Conservation (phyloP, 2,329 filamentous ascomycete species). For the Bipolaris zeicola region DNA sequence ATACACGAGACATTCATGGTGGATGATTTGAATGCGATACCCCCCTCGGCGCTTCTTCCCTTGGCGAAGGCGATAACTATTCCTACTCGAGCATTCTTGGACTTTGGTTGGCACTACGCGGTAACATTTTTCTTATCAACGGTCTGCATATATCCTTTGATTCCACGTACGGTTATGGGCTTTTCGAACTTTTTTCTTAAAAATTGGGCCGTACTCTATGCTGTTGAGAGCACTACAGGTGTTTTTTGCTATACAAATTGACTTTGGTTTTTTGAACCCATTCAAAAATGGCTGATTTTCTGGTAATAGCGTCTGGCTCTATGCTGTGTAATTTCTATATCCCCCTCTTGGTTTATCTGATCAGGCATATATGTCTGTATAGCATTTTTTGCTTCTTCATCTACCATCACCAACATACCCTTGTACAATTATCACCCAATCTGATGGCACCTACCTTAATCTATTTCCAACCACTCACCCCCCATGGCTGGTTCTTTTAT, state of each 20-base stretch:
- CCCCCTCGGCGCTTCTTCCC: slow-evolving; percentile 14
- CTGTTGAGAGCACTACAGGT: too few species aligned
- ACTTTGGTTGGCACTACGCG: background rate
- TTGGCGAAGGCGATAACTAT: slow-evolving; percentile 17
- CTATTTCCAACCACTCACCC: too few species aligned
- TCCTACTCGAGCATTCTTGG: slow-evolving; percentile 6
- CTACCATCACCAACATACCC: slow-evolving; percentile 7
- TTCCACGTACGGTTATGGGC: background rate
- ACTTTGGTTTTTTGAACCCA: too few species aligned
- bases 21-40: slow-evolving; percentile 27
- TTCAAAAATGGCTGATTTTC: too few species aligned
- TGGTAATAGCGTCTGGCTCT: background rate
- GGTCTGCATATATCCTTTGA: background rate
- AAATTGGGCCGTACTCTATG: too few species aligned
- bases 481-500: background rate
- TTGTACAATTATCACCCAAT: slow-evolving; percentile 22
- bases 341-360: too few species aligned
- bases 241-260: too few species aligned
- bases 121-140: background rate
- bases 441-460: background rate
- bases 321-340: background rate
- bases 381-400: background rate
- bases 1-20: slow-evolving; percentile 20
- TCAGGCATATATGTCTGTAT: too few species aligned
- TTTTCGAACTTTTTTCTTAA: background rate